These are phyloP conservation scores for Saccharomycopsis sp. DNA, from an alignment of 805 yeast species.

Conservation along the genomic window DNA sequence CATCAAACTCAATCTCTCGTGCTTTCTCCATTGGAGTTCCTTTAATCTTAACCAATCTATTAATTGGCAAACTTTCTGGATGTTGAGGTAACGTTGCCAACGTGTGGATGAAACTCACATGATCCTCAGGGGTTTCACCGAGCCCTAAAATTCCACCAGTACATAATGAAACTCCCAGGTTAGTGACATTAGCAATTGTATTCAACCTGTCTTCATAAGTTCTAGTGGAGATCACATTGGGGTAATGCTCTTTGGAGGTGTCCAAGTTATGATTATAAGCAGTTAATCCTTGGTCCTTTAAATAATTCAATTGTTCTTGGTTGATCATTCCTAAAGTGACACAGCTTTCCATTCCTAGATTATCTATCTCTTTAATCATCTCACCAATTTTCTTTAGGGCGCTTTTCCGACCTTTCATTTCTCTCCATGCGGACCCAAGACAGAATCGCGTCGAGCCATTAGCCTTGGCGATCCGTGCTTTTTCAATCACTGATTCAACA, in stretches of 20 bases:
- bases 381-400: constrained; percentile 54
- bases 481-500: constrained; percentile 54
- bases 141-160: constrained; percentile 77
- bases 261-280: constrained; percentile 80
- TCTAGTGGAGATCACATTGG: constrained; percentile 65
- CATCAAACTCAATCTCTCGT: constrained; percentile 49
- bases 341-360: constrained; percentile 67
- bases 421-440: constrained; percentile 87
- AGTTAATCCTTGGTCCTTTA: constrained; percentile 66
- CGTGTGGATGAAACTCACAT: constrained; percentile 58
- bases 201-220: constrained; percentile 62
- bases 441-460: constrained; percentile 77
- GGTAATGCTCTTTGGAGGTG: constrained; percentile 71
- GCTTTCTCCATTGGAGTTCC: constrained; percentile 66
- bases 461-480: constrained; percentile 56
- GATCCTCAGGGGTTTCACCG: constrained; percentile 70
- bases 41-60: constrained; percentile 66
- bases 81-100: constrained; percentile 62
- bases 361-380: constrained; percentile 60
- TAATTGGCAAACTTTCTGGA: constrained; percentile 79
- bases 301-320: constrained; percentile 50
- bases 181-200: constrained; percentile 58
- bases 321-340: constrained; percentile 77
- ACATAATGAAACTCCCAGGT: constrained; percentile 61
- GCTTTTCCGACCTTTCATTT: constrained; percentile 69